A percentile compares a stretch with the other conserved stretches of the same genome.
Evolutionary conservation across 2,329 filamentous ascomycete species (phyloP).

Genomic region (Cladobotryum protrusum): DNA sequence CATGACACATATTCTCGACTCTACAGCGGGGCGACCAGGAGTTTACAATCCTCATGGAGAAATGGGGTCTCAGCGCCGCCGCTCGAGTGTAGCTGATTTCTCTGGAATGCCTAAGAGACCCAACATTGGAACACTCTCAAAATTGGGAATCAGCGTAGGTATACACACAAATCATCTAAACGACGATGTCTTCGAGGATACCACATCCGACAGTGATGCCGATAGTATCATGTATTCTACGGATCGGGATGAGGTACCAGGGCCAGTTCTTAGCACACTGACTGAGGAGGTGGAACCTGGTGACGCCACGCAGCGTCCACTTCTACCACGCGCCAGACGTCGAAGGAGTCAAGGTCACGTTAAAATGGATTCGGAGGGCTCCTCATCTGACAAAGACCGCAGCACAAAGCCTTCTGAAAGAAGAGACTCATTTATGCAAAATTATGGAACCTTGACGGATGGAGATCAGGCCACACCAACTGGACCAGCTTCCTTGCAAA

Average conservation of each 20-base stretch:
- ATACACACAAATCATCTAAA: slow-evolving; percentile 71
- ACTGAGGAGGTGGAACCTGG: slow-evolving; percentile 19
- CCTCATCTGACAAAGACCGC: slow-evolving; percentile 15
- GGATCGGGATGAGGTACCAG: slow-evolving; percentile 24
- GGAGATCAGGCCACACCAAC: slow-evolving; percentile 14
- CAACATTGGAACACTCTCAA: slow-evolving; percentile 43
- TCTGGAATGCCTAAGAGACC: slow-evolving; percentile 56
- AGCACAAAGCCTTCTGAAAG: slow-evolving; percentile 10
- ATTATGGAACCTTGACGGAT: slow-evolving; percentile 29
- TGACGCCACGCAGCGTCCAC: slow-evolving; percentile 16
- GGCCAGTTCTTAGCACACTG: slow-evolving; percentile 18
- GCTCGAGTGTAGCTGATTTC: slow-evolving; percentile 51
- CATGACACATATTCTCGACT: slow-evolving; percentile 38
- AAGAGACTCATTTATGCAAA: slow-evolving; percentile 14
- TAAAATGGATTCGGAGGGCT: slow-evolving; percentile 6
- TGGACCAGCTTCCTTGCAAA: slow-evolving; percentile 7
- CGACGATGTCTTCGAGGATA: slow-evolving; percentile 49
- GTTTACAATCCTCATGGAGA: slow-evolving; percentile 38
- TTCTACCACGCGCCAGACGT: slow-evolving; percentile 14
- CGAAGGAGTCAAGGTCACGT: not conserved
- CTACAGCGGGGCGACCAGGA: slow-evolving; percentile 36
- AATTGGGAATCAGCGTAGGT: slow-evolving; percentile 60
- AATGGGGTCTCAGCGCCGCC: slow-evolving; percentile 23
- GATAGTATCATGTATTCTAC: slow-evolving; percentile 28
- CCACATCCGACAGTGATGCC: slow-evolving; percentile 24